phyloP scores from a whole-genome alignment of 2,329 filamentous ascomycete species.

The Akanthomyces lecanii region DNA sequence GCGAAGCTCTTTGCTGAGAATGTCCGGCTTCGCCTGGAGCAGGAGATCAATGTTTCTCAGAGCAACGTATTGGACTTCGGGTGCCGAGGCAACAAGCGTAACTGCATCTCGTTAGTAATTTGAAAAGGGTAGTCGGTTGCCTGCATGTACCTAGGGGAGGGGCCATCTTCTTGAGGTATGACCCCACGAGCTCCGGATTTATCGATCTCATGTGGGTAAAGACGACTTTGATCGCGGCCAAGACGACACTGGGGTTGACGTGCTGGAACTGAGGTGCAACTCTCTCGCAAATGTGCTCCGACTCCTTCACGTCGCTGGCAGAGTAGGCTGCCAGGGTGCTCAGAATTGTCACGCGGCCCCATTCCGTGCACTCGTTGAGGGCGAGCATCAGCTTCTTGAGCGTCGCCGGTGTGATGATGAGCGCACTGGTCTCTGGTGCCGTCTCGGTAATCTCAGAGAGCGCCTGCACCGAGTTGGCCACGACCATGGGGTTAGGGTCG shows the following conservation, averaged over 20 bases:
- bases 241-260: conserved; percentile 92
- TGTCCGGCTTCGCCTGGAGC: conserved; percentile 92
- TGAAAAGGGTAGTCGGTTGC: neutral
- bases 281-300: conserved; percentile 96
- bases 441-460: conserved; percentile 87
- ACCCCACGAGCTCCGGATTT: conserved; percentile 70
- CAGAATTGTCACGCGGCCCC: conserved; percentile 92
- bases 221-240: conserved; percentile 96
- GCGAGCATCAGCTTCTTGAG: conserved; percentile 96
- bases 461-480: conserved; percentile 94
- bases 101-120: conserved; percentile 48
- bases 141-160: conserved; percentile 73
- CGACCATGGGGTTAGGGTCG: conserved; percentile 98
- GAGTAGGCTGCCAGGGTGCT: conserved; percentile 86
- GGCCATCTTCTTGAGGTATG: conserved; percentile 98
- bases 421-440: conserved; percentile 82
- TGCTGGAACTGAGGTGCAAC: conserved; percentile 97
- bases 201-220: conserved; percentile 93
- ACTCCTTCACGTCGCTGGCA: conserved; percentile 84
- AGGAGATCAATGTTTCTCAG: conserved; percentile 93
- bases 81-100: conserved; percentile 88
- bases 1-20: conserved; percentile 92
- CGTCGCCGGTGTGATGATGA: conserved; percentile 75
- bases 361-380: conserved; percentile 96
- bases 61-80: conserved; percentile 97